phyloP scores from a whole-genome alignment of 2,329 filamentous ascomycete genomes.

The Teratosphaeria gauchensis region DNA sequence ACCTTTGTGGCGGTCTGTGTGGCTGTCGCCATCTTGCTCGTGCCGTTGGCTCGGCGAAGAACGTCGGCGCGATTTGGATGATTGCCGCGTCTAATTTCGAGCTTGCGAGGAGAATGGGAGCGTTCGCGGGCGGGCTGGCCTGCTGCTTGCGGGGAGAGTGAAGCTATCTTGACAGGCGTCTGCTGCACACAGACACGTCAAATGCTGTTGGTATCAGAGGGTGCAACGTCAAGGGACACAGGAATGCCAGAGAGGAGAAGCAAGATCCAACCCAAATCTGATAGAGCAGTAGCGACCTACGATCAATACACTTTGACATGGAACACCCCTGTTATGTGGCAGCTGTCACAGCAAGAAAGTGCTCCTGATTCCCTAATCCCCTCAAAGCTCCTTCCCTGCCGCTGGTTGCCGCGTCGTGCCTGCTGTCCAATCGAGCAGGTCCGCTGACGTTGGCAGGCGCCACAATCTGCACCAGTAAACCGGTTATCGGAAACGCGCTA shows the following conservation, averaged over 20 bases:
- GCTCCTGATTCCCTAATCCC: background rate
- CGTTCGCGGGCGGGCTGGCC: background rate
- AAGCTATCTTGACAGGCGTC: background rate
- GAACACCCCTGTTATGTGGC: background rate
- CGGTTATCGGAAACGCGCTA: background rate
- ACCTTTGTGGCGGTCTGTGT: background rate
- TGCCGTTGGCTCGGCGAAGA: constrained; percentile 3
- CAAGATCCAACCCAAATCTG: background rate
- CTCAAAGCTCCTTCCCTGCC: too few species aligned
- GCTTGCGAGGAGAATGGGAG: constrained; percentile 17
- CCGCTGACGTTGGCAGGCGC: background rate
- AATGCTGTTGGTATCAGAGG: background rate
- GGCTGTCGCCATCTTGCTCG: constrained; percentile 5
- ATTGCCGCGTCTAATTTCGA: constrained; percentile 14
- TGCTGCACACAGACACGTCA: background rate
- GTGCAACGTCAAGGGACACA: background rate
- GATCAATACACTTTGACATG: background rate
- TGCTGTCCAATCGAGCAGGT: background rate
- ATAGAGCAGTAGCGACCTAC: background rate
- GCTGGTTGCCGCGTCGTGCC: too few species aligned
- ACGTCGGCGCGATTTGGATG: constrained; percentile 17
- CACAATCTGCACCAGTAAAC: background rate
- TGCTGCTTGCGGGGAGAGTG: background rate
- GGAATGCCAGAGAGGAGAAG: background rate
- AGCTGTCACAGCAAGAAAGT: background rate